phyloP scores from a whole-genome alignment of 257 asterid species.

The Nicotiana attenuata region DNA sequence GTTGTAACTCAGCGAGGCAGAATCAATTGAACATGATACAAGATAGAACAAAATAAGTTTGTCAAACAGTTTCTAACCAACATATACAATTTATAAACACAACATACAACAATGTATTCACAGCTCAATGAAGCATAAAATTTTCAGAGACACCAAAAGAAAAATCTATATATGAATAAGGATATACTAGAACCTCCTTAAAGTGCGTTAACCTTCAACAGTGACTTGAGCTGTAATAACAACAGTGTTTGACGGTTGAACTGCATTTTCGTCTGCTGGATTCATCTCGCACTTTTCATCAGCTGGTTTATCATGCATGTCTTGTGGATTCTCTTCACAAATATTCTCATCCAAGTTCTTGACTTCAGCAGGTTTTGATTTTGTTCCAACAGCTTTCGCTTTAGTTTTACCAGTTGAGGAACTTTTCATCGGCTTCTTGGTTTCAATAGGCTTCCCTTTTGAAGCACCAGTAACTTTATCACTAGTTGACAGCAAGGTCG shows the following conservation, averaged over 20 bases:
- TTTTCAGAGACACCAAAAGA: neutral
- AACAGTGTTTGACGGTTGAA: conserved; percentile 14
- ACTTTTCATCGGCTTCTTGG: conserved; percentile 30
- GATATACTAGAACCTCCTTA: neutral
- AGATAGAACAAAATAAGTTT: neutral
- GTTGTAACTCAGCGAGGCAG: neutral
- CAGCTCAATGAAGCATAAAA: conserved; percentile 5
- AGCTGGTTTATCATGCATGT: conserved; percentile 14
- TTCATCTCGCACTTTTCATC: conserved; percentile 17
- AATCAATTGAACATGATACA: neutral
- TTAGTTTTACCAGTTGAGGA: conserved; percentile 26
- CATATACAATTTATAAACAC: conserved; percentile 8
- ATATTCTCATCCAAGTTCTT: conserved; percentile 15
- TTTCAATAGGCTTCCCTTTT: conserved; percentile 5
- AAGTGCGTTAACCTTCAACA: conserved; percentile 38
- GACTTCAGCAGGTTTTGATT: conserved; percentile 28
- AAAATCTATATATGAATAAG: neutral
- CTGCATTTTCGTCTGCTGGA: conserved; percentile 13
- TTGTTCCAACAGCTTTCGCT: conserved; percentile 21
- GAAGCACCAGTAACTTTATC: conserved; percentile 20
- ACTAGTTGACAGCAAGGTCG: conserved; percentile 20
- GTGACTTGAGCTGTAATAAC: conserved; percentile 31
- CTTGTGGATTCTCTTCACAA: conserved; percentile 16
- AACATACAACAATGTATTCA: conserved; percentile 17
- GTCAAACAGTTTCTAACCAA: neutral